phyloP scores from a whole-genome alignment of 176 grass and related monocot species.

The Secale cereale region DNA sequence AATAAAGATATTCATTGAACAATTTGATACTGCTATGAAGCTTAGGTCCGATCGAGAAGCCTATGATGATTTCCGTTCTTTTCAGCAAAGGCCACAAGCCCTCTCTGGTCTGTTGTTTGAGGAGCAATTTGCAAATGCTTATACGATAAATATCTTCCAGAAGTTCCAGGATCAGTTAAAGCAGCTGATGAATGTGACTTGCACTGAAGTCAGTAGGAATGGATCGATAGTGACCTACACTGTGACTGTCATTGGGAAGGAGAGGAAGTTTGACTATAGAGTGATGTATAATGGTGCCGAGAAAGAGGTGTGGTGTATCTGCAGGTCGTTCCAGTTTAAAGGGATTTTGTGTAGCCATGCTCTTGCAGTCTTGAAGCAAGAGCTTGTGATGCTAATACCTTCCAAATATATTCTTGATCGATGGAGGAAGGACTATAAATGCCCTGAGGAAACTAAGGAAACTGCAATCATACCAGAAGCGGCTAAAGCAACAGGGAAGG shows the following conservation, averaged over 20 bases:
- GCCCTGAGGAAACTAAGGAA: slow-evolving; percentile 60
- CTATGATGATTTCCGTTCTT: slow-evolving; percentile 87
- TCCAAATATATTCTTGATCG: slow-evolving; percentile 81
- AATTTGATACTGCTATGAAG: slow-evolving; percentile 85
- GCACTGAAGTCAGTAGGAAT: slow-evolving; percentile 58
- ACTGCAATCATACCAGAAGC: slow-evolving; percentile 31
- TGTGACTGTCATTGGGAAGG: slow-evolving; percentile 72
- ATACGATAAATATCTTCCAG: slow-evolving; percentile 89
- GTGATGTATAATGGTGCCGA: slow-evolving; percentile 76
- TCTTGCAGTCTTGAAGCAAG: slow-evolving; percentile 77
- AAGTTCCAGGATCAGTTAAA: slow-evolving; percentile 91
- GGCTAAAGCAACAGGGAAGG: slow-evolving; percentile 24
- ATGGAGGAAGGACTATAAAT: slow-evolving; percentile 95
- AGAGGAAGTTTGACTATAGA: slow-evolving; percentile 81
- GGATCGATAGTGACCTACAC: slow-evolving; percentile 67
- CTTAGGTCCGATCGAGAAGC: slow-evolving; percentile 77
- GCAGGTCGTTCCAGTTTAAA: slow-evolving; percentile 88
- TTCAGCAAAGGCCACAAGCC: slow-evolving; percentile 82
- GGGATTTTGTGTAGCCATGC: slow-evolving; percentile 96
- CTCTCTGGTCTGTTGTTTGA: slow-evolving; percentile 81
- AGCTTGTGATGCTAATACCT: slow-evolving; percentile 91
- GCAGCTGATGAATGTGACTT: slow-evolving; percentile 75
- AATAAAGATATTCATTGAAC: slow-evolving; percentile 79
- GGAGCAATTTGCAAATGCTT: slow-evolving; percentile 79
- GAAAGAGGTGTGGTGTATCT: slow-evolving; percentile 88